Base-by-base conservation (phyloP, 2,329 filamentous ascomycete species). In the Paecilomyces sp. region DNA sequence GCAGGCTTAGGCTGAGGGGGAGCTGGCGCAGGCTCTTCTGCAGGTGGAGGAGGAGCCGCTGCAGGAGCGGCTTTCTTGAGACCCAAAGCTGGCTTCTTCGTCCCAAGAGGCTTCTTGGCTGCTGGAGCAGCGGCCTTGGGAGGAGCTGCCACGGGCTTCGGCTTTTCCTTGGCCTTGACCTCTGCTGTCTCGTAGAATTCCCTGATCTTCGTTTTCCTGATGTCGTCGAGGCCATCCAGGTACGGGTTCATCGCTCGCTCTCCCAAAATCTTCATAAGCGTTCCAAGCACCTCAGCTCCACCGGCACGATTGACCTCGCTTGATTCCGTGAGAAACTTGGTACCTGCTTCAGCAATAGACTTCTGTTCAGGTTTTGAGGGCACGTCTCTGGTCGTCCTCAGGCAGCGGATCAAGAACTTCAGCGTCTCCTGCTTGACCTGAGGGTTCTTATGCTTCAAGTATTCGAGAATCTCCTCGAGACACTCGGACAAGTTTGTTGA, bases 261-360 rank as follows among this genome's bases (percentile, higher is more conserved):
- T 51, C 94, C 93, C 79, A 97, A 90, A 58, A 99, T 97, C 79
- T 97, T 99, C 94, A 97, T 97, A 56, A 99, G 76, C 0, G 92
- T 96, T 64, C 95, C 94, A 2, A 99, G 80, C 34, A 94, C 87
- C 74, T 99, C 94, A 13, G 92, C 92, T 73, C 92, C 94, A 31
- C 91, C 92, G 55, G 93, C 88, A 75, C 94, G 86, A 61, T 96
- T 85, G 2, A 84, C 88, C 67, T 95, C 92, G 66, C 88, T 92
- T 0, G 91, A 93, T 72, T 99, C 94, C 0, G 92, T 88, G 15
- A 99, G 81, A 7, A 97, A 80, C 74, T 96, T 97, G 70, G 93
- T 97, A 30, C 87, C 88, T 0, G 87, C 85, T 68, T 97, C 94
- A n/a, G 92, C 90, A 58, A 97, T 91, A 7, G 85, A 83, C 60